phyloP scores from a whole-genome alignment of 2,329 filamentous ascomycete species.

The Fusarium marasasianum region DNA sequence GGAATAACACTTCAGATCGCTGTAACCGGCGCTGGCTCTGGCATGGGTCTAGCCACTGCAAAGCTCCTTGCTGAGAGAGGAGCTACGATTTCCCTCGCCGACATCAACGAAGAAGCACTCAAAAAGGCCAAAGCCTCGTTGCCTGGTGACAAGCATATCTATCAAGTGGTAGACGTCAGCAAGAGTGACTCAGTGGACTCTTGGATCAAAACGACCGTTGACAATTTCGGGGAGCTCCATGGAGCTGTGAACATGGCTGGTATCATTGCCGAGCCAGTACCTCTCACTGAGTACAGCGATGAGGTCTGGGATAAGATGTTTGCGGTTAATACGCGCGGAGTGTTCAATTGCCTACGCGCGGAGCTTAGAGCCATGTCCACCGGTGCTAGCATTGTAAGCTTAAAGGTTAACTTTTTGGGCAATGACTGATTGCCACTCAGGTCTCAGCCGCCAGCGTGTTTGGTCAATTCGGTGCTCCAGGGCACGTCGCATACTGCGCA shows the following conservation, averaged over 20 bases:
- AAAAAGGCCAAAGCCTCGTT: not conserved
- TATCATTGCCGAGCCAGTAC: conserved; percentile 11
- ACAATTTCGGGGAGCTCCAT: conserved; percentile 50
- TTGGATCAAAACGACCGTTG: conserved; percentile 47
- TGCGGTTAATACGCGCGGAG: conserved; percentile 56
- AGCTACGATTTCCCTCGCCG: conserved; percentile 33
- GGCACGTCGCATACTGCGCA: conserved; percentile 43
- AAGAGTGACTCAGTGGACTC: conserved; percentile 19
- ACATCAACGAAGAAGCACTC: conserved; percentile 26
- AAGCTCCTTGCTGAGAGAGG: conserved; percentile 29
- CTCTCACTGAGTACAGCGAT: conserved; percentile 50
- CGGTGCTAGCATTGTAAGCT: conserved; percentile 32
- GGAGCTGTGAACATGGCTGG: conserved; percentile 54
- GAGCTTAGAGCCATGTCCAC: conserved; percentile 51
- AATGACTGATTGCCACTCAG: conserved; percentile 43
- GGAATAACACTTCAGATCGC: conserved; percentile 8
- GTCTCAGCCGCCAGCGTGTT: conserved; percentile 46
- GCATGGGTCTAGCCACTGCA: conserved; percentile 36
- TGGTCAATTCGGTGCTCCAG: conserved; percentile 44
- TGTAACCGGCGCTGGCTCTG: conserved; percentile 33
- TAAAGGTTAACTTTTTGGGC: conserved; percentile 44
- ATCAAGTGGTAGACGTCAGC: conserved; percentile 22
- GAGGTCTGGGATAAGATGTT: conserved; percentile 55
- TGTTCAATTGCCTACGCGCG: conserved; percentile 61
- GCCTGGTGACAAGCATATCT: not conserved